These are phyloP conservation scores for Anastatica hierochuntica DNA, from an alignment of 345 rosid species.

Conservation along the genomic window DNA sequence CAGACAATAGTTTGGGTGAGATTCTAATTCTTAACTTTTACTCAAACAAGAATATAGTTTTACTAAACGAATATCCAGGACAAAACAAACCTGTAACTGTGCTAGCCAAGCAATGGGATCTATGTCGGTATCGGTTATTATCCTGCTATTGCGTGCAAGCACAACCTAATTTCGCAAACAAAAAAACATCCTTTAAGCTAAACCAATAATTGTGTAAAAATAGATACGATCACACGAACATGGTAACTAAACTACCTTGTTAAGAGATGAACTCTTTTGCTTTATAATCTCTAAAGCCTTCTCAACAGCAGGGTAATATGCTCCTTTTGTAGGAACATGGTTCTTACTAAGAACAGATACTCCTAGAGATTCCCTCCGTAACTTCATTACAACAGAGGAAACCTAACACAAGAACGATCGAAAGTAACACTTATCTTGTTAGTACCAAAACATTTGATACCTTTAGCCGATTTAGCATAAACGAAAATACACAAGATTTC, in stretches of 20 bases:
- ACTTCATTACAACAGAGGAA: constrained; percentile 37
- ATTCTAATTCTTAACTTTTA: neutral
- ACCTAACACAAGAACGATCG: constrained; percentile 39
- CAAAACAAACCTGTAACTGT: constrained; percentile 55
- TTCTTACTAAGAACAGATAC: constrained; percentile 47
- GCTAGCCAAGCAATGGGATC: constrained; percentile 81
- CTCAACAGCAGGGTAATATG: constrained; percentile 54
- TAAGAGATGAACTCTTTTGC: constrained; percentile 38
- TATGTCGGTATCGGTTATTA: constrained; percentile 49
- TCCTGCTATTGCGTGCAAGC: constrained; percentile 73
- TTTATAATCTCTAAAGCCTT: constrained; percentile 59
- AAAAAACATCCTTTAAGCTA: constrained; percentile 1
- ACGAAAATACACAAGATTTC: neutral
- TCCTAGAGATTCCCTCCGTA: constrained; percentile 34
- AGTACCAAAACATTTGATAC: neutral
- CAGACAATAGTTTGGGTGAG: neutral
- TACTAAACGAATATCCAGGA: neutral
- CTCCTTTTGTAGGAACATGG: constrained; percentile 45
- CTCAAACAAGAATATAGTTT: neutral
- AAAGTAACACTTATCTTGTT: neutral
- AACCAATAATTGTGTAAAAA: neutral
- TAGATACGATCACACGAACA: neutral
- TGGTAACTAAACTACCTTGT: constrained; percentile 36
- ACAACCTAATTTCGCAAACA: constrained; percentile 49
- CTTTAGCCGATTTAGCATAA: neutral